Evolutionary conservation across 1,284 basidiomycete species (phyloP), one percentile per base, ranked within the genome.

Genomic region (Trichosporon faecale): DNA sequence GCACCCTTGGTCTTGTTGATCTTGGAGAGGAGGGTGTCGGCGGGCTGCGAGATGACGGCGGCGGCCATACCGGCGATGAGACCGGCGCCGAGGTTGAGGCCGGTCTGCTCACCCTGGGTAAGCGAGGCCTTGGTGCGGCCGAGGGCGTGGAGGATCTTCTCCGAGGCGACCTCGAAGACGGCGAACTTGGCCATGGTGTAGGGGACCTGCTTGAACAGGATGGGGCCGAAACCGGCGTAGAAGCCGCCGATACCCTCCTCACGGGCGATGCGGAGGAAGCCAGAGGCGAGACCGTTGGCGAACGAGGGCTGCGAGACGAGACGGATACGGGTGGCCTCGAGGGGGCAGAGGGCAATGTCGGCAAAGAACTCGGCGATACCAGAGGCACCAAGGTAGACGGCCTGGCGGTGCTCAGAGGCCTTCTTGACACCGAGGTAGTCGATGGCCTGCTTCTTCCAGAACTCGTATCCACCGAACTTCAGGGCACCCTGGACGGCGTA

Each of bases 401-500:
- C 88, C 76, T 92, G 91, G 85, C 98, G 93, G 90, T 98, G 93
- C 79, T 91, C 89, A 69, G 88, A 84, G 18, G 94, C 87, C n/a
- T 86, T 85, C 84, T 98, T 94, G 79, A 94, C 87, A 75, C 94
- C 94, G 70, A 93, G 89, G 70, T 89, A 77, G 86, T 95, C 93
- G 86, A 91, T 91, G 86, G 94, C 92, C 74, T 85, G 77, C 84
- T 96, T 93, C 88, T 98, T 98, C 91, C 95, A 98, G 82, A 92
- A 85, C 85, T 96, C 94, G 85, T 97, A 96, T 74, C 83, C 91
- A 86, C 94, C 94, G 84, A 93, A 97, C 86, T 98, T 98, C 89
- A 95, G 92, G 87, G 94, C 89, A 80, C 95, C 96, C 86, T 98
- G 96, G 76, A 96, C 88, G 23, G 94, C 92, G 87, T 98, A 98